Evolutionary conservation across 306 rosid genomes (phyloP).

Genomic region (Begonia peltatifolia): DNA sequence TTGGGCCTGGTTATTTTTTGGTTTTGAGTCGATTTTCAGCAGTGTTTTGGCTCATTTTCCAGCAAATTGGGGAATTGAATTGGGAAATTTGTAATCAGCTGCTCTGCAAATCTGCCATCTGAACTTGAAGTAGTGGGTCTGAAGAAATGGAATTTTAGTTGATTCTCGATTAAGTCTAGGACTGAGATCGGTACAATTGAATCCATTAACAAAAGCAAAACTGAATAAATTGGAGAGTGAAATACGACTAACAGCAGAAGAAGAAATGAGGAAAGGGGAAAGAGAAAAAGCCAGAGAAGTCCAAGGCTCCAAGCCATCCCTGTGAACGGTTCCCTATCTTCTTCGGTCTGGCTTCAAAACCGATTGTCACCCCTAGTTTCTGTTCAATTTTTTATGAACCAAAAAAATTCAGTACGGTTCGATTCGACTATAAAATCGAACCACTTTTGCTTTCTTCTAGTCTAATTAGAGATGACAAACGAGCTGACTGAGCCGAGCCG

Average conservation of each 20-base stretch:
- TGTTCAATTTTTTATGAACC: too few relatives aligned
- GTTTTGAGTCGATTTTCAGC: too few relatives aligned
- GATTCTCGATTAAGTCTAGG: slow-evolving; percentile 10
- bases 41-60: too few relatives aligned
- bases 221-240: slow-evolving; percentile 10
- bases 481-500: too few relatives aligned
- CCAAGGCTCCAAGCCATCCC: slow-evolving; percentile 24
- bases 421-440: too few relatives aligned
- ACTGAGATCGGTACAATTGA: slow-evolving; percentile 16
- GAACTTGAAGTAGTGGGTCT: slow-evolving; percentile 13
- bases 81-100: slow-evolving; percentile 78
- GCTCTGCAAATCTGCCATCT: slow-evolving; percentile 28
- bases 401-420: too few relatives aligned
- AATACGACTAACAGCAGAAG: slow-evolving; percentile 2
- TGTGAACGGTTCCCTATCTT: too few relatives aligned
- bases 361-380: too few relatives aligned
- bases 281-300: slow-evolving; percentile 12
- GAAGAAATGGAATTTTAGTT: slow-evolving; percentile 10
- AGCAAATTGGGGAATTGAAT: slow-evolving; percentile 90
- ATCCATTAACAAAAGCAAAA: slow-evolving; percentile 5
- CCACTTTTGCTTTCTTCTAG: too few relatives aligned
- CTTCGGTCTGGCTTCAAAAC: too few relatives aligned
- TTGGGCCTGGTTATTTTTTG: too few relatives aligned
- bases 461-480: too few relatives aligned
- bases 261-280: background rate